phyloP scores from a whole-genome alignment of 2,329 filamentous ascomycete species.

The Ceratocystis diversiconidia region DNA sequence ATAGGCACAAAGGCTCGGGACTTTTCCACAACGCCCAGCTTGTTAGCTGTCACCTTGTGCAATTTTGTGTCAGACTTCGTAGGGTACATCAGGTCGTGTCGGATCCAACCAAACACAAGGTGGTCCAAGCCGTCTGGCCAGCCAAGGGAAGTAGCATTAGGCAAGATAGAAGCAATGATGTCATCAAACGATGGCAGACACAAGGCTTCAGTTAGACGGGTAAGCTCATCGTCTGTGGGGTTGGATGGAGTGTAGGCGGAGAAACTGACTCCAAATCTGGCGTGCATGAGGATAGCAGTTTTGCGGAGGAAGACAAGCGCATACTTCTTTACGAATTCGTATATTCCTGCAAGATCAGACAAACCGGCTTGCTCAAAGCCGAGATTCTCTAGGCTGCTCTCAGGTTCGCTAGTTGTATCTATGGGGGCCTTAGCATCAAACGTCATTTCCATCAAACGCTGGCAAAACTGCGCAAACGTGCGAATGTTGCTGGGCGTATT shows the following conservation, averaged over 20 bases:
- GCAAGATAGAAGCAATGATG: slow-evolving; percentile 50
- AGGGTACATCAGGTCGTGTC: slow-evolving; percentile 39
- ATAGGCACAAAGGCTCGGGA: slow-evolving; percentile 25
- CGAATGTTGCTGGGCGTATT: slow-evolving; percentile 31
- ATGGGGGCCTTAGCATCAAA: slow-evolving; percentile 12
- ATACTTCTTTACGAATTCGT: slow-evolving; percentile 59
- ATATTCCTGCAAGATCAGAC: slow-evolving; percentile 39
- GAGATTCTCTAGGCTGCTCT: slow-evolving; percentile 24
- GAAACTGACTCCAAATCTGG: slow-evolving; percentile 80
- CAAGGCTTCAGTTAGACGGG: slow-evolving; percentile 63
- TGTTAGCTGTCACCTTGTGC: neutral
- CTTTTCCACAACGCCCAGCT: slow-evolving; percentile 7
- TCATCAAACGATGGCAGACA: slow-evolving; percentile 66
- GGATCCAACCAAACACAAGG: slow-evolving; percentile 58
- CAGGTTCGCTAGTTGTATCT: slow-evolving; percentile 2
- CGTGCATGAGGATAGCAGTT: slow-evolving; percentile 65
- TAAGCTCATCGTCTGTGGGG: slow-evolving; percentile 60
- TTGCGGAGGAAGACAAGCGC: slow-evolving; percentile 86
- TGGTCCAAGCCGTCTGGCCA: slow-evolving; percentile 20
- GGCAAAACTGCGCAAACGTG: slow-evolving; percentile 41
- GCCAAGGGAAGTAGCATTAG: slow-evolving; percentile 25
- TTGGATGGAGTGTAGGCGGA: slow-evolving; percentile 50
- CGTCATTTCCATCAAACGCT: slow-evolving; percentile 22
- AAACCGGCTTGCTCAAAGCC: slow-evolving; percentile 43
- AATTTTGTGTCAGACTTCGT: slow-evolving; percentile 2